Base-by-base conservation (phyloP, 257 asterid species). In the Solanum pimpinellifolium region DNA sequence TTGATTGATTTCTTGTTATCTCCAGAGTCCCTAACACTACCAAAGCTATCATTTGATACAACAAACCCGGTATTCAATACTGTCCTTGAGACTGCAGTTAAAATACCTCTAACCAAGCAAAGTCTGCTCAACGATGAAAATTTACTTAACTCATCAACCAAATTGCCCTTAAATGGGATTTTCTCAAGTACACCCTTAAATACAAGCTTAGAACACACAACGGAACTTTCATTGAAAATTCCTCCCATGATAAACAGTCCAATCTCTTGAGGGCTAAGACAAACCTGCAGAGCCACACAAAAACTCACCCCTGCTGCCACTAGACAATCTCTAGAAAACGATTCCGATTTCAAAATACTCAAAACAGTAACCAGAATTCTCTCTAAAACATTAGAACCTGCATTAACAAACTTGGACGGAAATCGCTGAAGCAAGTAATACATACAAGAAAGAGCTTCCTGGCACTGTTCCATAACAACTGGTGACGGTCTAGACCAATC, bases 281-380 rank as follows among this genome's bases (percentile, higher is more conserved):
- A 91, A 74, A 92, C 99, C 91, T 91, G 98, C 92, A 97, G 90
- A 46, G 97, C 98, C 11, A 97, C 96, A 87, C 94, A 95, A 80
- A 93, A 93, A 90, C 97, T 89, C 90, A 97, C 99, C 70, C 99
- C 98, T 80, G 99, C 99, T 11, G 99, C 98, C 92, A 95, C 99
- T 76, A 90, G 93, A 89, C 98, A 94, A 88, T 97, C 99, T 93
- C 98, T 95, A 18, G 98, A 91, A 92, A 94, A 97, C 1, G 93
- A 94, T 23, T 89, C 88, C 2, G 98, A 95, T 75, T 88, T 94
- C 92, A 97, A 90, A 86, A 95, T 92, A 88, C 90, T 91, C 91
- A 94, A 88, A 86, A 95, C 91, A 44, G 90, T 92, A 41, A 66
- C 5, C 81, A 94, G 74, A 77, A 91, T 91, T 92, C 89, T 93